These are phyloP conservation scores for Fusarium anthophilum DNA, from an alignment of 2,329 filamentous ascomycete genomes.

Conservation along the genomic window DNA sequence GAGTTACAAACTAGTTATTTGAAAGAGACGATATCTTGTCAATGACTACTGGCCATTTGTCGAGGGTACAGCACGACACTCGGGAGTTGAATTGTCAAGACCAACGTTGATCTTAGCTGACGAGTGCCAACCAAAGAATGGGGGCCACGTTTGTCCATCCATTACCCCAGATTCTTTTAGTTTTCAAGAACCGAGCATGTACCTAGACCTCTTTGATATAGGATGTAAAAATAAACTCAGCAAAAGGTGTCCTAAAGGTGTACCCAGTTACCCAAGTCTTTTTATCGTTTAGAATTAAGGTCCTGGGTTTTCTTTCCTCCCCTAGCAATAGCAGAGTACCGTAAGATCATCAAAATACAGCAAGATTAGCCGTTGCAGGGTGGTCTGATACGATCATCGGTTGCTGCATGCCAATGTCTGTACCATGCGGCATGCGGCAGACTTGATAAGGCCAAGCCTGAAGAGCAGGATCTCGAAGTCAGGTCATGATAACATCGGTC, in stretches of 20 bases:
- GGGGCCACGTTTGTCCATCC: not conserved
- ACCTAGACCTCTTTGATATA: not conserved
- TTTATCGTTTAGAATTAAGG: not conserved
- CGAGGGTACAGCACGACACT: not conserved
- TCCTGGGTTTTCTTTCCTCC: not conserved
- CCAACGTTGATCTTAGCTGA: not conserved
- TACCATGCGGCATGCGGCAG: not conserved
- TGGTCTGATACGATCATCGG: constrained; percentile 15
- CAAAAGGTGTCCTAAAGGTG: not conserved
- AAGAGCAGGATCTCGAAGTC: not conserved
- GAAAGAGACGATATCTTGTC: not conserved
- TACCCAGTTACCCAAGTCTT: not conserved
- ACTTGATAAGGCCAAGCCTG: constrained; percentile 4
- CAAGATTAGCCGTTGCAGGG: constrained; percentile 14
- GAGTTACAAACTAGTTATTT: not conserved
- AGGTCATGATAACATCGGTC: not conserved
- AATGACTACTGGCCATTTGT: not conserved
- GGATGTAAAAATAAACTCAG: not conserved
- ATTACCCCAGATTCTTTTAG: constrained; percentile 16
- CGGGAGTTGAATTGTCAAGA: not conserved
- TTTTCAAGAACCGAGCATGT: not conserved
- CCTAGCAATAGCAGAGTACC: not conserved
- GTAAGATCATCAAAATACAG: not conserved
- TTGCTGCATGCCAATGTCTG: constrained; percentile 8
- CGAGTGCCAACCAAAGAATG: not conserved